phyloP scores from a whole-genome alignment of 2,329 filamentous ascomycete genomes.

The Xylaria sp. region DNA sequence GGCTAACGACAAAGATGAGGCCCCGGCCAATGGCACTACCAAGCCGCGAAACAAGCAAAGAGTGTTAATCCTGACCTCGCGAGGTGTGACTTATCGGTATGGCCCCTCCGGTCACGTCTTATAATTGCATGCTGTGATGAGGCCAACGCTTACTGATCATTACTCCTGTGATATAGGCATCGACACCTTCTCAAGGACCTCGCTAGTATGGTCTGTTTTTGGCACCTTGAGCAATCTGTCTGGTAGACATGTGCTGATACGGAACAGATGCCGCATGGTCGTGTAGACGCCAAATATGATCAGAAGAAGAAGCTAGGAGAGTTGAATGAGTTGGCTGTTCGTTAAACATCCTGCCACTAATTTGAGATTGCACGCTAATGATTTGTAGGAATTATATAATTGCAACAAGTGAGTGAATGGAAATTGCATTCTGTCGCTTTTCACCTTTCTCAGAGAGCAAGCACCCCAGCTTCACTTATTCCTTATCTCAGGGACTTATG shows the following conservation, averaged over 20 bases:
- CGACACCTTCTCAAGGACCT: conserved; percentile 93
- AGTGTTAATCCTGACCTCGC: conserved; percentile 89
- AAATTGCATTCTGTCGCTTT: not conserved
- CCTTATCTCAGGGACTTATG: not conserved
- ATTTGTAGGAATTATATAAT: conserved; percentile 71
- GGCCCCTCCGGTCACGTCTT: not conserved
- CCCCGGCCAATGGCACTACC: conserved; percentile 60
- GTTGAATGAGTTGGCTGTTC: conserved; percentile 42
- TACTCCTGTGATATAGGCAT: conserved; percentile 67
- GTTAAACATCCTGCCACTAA: not conserved
- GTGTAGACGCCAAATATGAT: conserved; percentile 97
- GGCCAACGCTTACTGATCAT: conserved; percentile 59
- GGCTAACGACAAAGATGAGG: conserved; percentile 61
- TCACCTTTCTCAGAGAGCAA: not conserved
- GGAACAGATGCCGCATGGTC: conserved; percentile 74
- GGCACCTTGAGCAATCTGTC: not conserved
- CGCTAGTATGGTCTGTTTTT: conserved; percentile 73
- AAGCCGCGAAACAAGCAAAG: conserved; percentile 76
- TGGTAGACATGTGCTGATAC: conserved; percentile 17
- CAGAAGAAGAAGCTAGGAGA: conserved; percentile 85
- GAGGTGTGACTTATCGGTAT: conserved; percentile 83
- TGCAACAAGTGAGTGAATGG: conserved; percentile 74
- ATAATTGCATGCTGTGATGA: not conserved
- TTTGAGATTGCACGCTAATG: conserved; percentile 16
- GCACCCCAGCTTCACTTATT: conserved; percentile 54